phyloP scores from a whole-genome alignment of 495 filamentous ascomycete genomes.

The Penicillium diatomitis region DNA sequence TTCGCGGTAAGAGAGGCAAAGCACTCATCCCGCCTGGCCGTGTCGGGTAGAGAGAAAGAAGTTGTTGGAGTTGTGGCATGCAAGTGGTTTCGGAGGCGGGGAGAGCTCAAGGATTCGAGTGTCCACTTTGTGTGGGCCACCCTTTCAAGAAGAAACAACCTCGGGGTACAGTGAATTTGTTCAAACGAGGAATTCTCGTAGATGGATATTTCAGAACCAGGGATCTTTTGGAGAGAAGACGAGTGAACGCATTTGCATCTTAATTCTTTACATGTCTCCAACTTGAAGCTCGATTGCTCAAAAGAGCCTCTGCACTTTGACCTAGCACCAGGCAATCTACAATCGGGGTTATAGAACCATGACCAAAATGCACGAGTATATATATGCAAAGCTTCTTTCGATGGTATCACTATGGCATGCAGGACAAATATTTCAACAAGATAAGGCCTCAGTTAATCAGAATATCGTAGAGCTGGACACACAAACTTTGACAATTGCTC shows the following conservation, averaged over 20 bases:
- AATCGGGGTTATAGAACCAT: too few relatives aligned
- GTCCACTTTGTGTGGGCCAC: neutral
- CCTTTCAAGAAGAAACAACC: neutral
- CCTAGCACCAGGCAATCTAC: too few relatives aligned
- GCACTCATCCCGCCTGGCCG: conserved; percentile 35
- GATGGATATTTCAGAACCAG: too few relatives aligned
- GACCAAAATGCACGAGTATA: too few relatives aligned
- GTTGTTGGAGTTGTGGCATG: conserved; percentile 20
- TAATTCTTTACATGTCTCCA: too few relatives aligned
- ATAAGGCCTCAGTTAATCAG: conserved; percentile 2
- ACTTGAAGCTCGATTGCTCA: too few relatives aligned
- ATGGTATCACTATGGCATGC: conserved; percentile 19
- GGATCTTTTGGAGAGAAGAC: too few relatives aligned
- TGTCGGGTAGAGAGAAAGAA: conserved; percentile 1
- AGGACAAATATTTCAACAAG: conserved; percentile 3
- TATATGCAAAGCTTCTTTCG: conserved; percentile 13
- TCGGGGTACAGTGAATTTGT: neutral
- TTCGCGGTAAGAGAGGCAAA: conserved; percentile 25
- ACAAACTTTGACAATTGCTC: neutral
- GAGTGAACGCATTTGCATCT: too few relatives aligned
- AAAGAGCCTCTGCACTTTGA: too few relatives aligned
- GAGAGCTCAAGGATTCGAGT: conserved; percentile 8
- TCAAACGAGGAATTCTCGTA: too few relatives aligned
- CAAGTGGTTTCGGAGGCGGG: conserved; percentile 13
- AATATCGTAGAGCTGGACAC: neutral